Percentiles rank a stretch among this genome's conserved stretches.
phyloP scores from a whole-genome alignment of 2,329 filamentous ascomycete species.

The Pyricularia sp. region DNA sequence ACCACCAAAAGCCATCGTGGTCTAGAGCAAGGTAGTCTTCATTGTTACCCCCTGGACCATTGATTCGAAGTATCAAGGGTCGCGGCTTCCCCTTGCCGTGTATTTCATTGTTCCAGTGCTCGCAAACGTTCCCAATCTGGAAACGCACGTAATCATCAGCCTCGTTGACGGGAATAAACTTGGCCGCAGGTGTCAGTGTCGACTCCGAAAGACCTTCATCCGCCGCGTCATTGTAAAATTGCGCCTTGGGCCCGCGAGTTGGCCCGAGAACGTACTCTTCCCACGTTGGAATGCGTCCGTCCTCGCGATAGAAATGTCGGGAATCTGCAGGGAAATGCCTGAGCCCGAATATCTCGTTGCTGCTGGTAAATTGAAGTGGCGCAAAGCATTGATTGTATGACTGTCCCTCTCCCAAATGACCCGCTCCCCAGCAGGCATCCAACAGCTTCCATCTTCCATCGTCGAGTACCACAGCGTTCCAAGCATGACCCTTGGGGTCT shows the following conservation, averaged over 20 bases:
- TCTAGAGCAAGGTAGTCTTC: conserved; percentile 57
- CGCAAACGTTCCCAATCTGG: conserved; percentile 65
- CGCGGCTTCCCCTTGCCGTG: conserved; percentile 55
- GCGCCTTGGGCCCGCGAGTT: conserved; percentile 32
- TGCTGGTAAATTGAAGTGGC: conserved; percentile 43
- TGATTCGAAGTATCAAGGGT: conserved; percentile 56
- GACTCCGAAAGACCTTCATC: conserved; percentile 40
- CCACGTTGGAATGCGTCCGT: conserved; percentile 58
- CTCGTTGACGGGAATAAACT: conserved; percentile 46
- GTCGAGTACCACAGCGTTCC: conserved; percentile 87
- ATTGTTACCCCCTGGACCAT: conserved; percentile 52
- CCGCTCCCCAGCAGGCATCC: conserved; percentile 88
- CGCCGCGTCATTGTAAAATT: conserved; percentile 30
- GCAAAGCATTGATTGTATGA: conserved; percentile 57
- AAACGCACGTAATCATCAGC: conserved; percentile 50
- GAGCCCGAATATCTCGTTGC: conserved; percentile 69
- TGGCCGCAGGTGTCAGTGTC: conserved; percentile 47
- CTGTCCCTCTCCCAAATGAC: conserved; percentile 42
- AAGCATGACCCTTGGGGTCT: conserved; percentile 59
- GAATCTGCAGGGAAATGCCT: conserved; percentile 65
- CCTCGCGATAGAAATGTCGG: conserved; percentile 58
- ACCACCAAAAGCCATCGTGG: conserved; percentile 70
- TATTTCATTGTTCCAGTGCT: conserved; percentile 66
- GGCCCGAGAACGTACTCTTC: conserved; percentile 67
- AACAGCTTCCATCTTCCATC: conserved; percentile 81